Base-by-base conservation (phyloP, 345 rosid genomes). In the Alliaria petiolata region DNA sequence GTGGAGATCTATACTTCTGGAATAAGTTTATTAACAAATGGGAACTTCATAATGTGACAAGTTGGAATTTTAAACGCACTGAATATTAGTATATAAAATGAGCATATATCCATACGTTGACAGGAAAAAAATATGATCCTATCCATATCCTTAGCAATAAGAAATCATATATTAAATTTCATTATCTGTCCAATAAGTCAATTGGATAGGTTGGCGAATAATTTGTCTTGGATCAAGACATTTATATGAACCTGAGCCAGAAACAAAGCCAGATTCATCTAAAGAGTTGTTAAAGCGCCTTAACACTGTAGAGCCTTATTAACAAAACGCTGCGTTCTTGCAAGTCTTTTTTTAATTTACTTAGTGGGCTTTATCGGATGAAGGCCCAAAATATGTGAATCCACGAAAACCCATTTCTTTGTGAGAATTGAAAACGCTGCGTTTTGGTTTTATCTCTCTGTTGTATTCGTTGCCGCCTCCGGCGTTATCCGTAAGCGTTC, bases 401-500 rank as follows among this genome's bases (percentile, higher is more conserved):
- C 46, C 64, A 63, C 22, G 2, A 44, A 62, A 54, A 4, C 50
- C 42, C 50, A 62, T 25, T 25, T 35, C 8, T 3, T 20, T 17
- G 3, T 14, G 25, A 40, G 8, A 0, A 0, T 0, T 0, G 0
- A 16, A 52, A 72, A 49, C 62, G 54, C 16, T 4, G 67, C 61
- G 72, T 67, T 58, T 62, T 10, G 12, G 0, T 0, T 31, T 16
- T n/a, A 3, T 44, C 36, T 19, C 42, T 56, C 2, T 45, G 10
- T 13, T 35, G 59, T 28, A 9, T 17, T 17, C 7, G 25, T 40
- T 42, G 25, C 54, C 64, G 64, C 36, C 69, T 46, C 17, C 68
- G 67, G 11, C 73, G 47, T 67, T 67, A 61, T 61, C 79, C 69
- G 64, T 44, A 4, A 42, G 42, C 13, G 26, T 53, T 30, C 1